Conservation (phyloP, 1,284 basidiomycete genomes). For the Trichosporon sp. region DNA sequence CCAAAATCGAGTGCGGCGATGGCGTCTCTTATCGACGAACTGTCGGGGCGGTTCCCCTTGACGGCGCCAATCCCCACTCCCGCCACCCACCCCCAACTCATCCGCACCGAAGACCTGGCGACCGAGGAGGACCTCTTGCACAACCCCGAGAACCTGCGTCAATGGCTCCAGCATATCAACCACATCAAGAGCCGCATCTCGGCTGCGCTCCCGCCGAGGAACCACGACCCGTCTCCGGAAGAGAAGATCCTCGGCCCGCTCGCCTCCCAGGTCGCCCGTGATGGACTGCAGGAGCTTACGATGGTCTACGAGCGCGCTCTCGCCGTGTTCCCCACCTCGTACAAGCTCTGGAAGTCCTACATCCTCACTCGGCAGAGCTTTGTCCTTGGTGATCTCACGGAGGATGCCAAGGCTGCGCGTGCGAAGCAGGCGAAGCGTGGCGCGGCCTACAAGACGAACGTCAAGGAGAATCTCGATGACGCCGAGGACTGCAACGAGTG, state of each 20-base stretch:
- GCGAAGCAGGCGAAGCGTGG: conserved; percentile 68
- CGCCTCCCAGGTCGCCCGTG: conserved; percentile 69
- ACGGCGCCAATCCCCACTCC: conserved; percentile 83
- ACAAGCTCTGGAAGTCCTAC: conserved; percentile 95
- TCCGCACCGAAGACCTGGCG: conserved; percentile 75
- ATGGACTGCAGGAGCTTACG: conserved; percentile 77
- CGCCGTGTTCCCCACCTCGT: conserved; percentile 81
- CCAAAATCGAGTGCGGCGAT: conserved; percentile 34
- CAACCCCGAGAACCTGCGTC: conserved; percentile 85
- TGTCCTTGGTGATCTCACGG: conserved; percentile 71
- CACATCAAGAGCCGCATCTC: conserved; percentile 68
- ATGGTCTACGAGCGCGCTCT: conserved; percentile 93
- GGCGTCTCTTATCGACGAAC: conserved; percentile 44
- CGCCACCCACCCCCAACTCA: conserved; percentile 71
- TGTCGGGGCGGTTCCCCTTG: conserved; percentile 67
- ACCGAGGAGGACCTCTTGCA: conserved; percentile 95
- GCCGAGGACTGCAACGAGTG: conserved; percentile 83
- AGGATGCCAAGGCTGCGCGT: conserved; percentile 54
- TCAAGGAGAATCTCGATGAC: conserved; percentile 83
- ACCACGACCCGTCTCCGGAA: conserved; percentile 45
- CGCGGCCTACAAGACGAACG: conserved; percentile 77
- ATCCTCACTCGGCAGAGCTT: conserved; percentile 79
- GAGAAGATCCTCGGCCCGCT: conserved; percentile 60
- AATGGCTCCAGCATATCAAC: conserved; percentile 88
- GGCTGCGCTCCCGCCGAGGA: conserved; percentile 62